Evolutionary conservation across 2,329 filamentous ascomycete genomes (phyloP).

Genomic region (Corinectria fuckeliana): DNA sequence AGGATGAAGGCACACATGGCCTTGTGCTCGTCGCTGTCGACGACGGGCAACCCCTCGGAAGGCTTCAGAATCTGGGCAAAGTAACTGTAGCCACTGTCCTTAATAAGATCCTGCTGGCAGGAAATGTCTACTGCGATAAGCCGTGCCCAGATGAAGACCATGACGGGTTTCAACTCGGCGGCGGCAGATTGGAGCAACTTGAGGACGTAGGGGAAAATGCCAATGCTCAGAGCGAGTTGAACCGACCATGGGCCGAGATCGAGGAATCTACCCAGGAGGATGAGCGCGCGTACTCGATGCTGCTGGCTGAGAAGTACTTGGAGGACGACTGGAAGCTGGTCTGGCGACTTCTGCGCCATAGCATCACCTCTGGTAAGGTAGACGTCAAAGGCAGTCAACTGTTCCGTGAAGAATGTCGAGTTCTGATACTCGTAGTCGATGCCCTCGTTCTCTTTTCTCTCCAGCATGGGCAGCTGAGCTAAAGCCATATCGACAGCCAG

Average conservation of each 20-base stretch:
- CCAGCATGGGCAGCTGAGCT: constrained; percentile 84
- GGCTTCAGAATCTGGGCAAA: constrained; percentile 93
- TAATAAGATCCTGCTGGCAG: constrained; percentile 91
- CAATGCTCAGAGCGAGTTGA: constrained; percentile 95
- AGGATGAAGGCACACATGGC: constrained; percentile 99
- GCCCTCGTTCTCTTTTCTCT: constrained; percentile 75
- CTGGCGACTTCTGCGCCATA: constrained; percentile 83
- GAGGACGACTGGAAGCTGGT: constrained; percentile 94
- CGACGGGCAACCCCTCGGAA: constrained; percentile 80
- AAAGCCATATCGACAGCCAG: constrained; percentile 95
- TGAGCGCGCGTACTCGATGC: constrained; percentile 87
- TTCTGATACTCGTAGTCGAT: constrained; percentile 91
- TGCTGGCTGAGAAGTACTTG: constrained; percentile 97
- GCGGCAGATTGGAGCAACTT: constrained; percentile 96
- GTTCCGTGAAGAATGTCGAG: constrained; percentile 95
- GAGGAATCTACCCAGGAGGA: constrained; percentile 89
- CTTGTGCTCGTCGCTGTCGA: constrained; percentile 91
- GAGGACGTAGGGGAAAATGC: constrained; percentile 98
- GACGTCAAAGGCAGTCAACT: constrained; percentile 95
- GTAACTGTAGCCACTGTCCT: constrained; percentile 97
- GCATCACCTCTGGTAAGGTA: constrained; percentile 84
- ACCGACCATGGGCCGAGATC: constrained; percentile 98
- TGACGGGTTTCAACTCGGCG: constrained; percentile 92
- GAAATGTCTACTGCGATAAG: constrained; percentile 94
- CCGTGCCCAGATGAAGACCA: constrained; percentile 99